Base-by-base conservation (phyloP, 345 rosid genomes). In the Durio zibethinus region DNA sequence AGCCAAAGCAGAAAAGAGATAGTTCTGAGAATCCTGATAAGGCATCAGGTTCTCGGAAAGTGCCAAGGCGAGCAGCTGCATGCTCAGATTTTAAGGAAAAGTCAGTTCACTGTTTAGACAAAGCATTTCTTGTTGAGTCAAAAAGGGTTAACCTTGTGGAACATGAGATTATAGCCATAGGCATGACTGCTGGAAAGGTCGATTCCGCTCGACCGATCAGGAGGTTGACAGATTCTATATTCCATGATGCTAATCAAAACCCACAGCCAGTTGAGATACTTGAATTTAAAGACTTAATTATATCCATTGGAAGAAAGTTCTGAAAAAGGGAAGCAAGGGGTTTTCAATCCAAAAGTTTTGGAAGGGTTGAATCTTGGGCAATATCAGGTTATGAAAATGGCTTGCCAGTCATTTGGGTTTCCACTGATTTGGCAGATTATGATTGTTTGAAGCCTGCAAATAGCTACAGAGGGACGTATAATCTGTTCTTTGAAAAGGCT, bases 31-130 rank as follows among this genome's bases (percentile, higher is more conserved):
- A n/a, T n/a, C n/a, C n/a, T n/a, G n/a, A n/a, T n/a, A n/a, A n/a
- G n/a, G n/a, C n/a, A n/a, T n/a, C n/a, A n/a, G 69, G 68, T 25
- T 36, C 86, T 12, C 61, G 53, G 27, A 90, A 82, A 85, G 86
- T 90, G 75, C 95, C 94, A 0, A 91, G 29, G 90, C 84, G 98
- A 35, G 91, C 92, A 66, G 98, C 97, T 4, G 97, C 98, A 7
- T 88, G 93, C 74, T 74, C 82, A 6, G 64, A 85, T 83, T 89
- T 92, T 73, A 94, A 86, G 85, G 93, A 94, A 63, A 92, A 85
- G 70, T 73, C 90, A 4, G 47, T 85, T 6, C 79, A n/a, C n/a
- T n/a, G n/a, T n/a, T n/a, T n/a, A n/a, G n/a, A n/a, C n/a, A n/a
- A n/a, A n/a, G 79, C 2, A 31, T 90, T 43, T 78, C 86, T 90